Evolutionary conservation across 1,284 basidiomycete species (phyloP), one percentile per base, ranked within the genome.

Genomic region (Paramarasmius palmivorus): DNA sequence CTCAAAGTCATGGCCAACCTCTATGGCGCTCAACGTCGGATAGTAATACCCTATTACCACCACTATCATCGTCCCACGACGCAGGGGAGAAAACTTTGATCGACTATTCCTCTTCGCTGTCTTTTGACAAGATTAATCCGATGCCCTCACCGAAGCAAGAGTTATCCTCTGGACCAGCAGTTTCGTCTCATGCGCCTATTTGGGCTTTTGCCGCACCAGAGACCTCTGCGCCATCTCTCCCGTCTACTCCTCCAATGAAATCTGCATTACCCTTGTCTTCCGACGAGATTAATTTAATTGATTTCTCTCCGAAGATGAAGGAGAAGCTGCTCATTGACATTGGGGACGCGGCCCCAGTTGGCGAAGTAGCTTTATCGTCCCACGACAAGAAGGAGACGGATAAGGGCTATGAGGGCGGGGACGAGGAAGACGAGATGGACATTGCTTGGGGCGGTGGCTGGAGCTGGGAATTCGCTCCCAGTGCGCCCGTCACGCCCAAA

Each of bases 41-140:
- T n/a, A n/a, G n/a, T n/a, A 46, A 47, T 29, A 53, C 51, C 3
- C 51, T 41, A 19, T 53, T 53, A 5, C 44, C 35, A 10, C 14
- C 46, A 39, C 38, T 34, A 2, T 6, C 22, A n/a, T 14, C 5
- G 29, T n/a, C 15, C 14, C 12, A 26, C 4, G 8, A 29, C 9
- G 12, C 14, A 25, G 44, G 29, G 15, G 49, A 50, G 1, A 29
- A 22, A 17, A n/a, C 29, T 5, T 41, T 50, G 49, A 41, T 50
- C 40, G 49, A 50, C 39, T 42, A 29, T 29, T 32, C 26, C 2
- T 46, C 44, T 46, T 46, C 41, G 14, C 9, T 29, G 22, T 46
- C 44, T 14, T 32, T 46, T 8, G 44, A 46, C 25, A 26, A 46
- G 25, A 10, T n/a, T n/a, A 46, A 29, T 9, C 25, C 15, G 25